These are phyloP conservation scores for Phellinidium pouzarii DNA, from an alignment of 1,284 basidiomycete species.

Conservation along the genomic window DNA sequence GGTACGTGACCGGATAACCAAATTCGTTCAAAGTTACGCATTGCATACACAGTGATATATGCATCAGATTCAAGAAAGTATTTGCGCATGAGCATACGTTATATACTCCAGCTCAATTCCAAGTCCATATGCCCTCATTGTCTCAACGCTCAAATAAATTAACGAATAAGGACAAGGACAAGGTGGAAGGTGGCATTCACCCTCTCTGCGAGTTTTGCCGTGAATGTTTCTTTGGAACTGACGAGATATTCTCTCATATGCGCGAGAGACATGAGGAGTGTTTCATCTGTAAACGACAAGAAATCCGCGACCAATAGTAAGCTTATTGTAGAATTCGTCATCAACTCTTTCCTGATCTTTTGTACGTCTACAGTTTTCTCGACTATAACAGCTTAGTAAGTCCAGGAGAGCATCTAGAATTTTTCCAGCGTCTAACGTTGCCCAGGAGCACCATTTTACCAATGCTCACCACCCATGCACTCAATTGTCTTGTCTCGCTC, in stretches of 20 bases:
- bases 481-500: conserved; percentile 68
- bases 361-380: conserved; percentile 67
- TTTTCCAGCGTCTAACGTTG: background rate
- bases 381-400: conserved; percentile 70
- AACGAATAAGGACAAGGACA: conserved; percentile 39
- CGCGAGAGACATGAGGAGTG: conserved; percentile 94
- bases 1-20: conserved; percentile 37
- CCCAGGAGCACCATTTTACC: conserved; percentile 65
- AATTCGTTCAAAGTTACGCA: background rate
- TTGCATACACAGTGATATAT: conserved; percentile 61
- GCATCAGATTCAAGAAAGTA: conserved; percentile 87
- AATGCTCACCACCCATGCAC: conserved; percentile 73
- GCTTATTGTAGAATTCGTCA: conserved; percentile 28
- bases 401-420: background rate
- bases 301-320: conserved; percentile 80
- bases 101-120: conserved; percentile 67
- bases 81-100: conserved; percentile 94
- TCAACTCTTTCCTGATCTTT: background rate
- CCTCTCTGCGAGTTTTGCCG: conserved; percentile 89
- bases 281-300: conserved; percentile 85
- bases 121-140: conserved; percentile 75
- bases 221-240: conserved; percentile 85
- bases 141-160: conserved; percentile 42
- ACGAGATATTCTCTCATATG: conserved; percentile 94
- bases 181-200: conserved; percentile 65